These are phyloP conservation scores for Penicillium sp. DNA, from an alignment of 2,329 filamentous ascomycete genomes.

Conservation along the genomic window DNA sequence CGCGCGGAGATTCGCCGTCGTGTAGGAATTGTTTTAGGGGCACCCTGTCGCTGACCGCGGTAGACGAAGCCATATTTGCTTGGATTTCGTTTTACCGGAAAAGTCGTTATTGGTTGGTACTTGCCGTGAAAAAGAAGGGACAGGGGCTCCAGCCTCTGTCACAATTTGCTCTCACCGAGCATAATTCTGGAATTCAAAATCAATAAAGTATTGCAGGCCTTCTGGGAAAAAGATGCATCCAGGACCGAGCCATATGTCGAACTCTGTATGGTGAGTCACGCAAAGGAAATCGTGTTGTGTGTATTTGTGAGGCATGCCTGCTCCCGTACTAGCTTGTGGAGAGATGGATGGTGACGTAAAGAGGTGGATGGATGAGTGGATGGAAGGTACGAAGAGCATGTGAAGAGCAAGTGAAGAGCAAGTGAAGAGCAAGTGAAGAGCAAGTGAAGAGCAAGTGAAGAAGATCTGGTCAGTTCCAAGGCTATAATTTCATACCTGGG, in stretches of 20 bases:
- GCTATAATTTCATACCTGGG: too few species aligned
- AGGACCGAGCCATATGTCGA: neutral
- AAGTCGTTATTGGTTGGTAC: neutral
- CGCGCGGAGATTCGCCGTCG: neutral
- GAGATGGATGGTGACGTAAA: too few species aligned
- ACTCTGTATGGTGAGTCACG: neutral
- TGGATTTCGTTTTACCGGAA: neutral
- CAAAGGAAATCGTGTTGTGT: neutral
- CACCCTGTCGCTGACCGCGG: neutral
- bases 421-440: too few species aligned
- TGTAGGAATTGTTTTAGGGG: neutral
- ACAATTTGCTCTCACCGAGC: neutral
- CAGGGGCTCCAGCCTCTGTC: neutral
- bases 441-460: too few species aligned
- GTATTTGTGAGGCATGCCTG: neutral
- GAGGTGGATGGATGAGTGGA: too few species aligned
- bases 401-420: too few species aligned
- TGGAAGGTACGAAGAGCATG: too few species aligned
- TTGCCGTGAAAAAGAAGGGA: neutral
- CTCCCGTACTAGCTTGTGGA: neutral
- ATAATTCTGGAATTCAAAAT: neutral
- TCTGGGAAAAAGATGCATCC: neutral
- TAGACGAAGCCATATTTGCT: neutral
- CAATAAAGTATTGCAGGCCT: neutral
- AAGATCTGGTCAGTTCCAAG: too few species aligned